Evolutionary conservation across 352 stramenopile genomes (phyloP), one percentile per base, ranked within the genome.

Genomic region (Aphanomyces invadans): DNA sequence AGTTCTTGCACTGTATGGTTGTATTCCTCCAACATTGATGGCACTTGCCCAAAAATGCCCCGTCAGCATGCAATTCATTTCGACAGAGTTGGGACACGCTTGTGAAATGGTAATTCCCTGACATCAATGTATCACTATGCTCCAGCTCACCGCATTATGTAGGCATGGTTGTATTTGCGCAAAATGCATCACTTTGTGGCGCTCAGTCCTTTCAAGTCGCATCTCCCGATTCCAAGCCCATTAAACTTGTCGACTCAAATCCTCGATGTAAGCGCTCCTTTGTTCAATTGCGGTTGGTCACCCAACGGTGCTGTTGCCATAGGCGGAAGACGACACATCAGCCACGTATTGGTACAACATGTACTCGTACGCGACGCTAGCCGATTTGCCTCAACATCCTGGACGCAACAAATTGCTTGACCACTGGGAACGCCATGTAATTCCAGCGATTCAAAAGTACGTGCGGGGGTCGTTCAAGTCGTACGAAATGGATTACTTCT

Each of bases 401-500:
- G 80, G 81, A 0, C 71, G 83, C 63, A 92, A 92, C 72, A 92
- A 92, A 61, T 71, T 92, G 54, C 65, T 92, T 36, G 83, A 92
- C 59, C 89, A 88, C 36, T 92, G 83, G 83, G 83, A 92, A 61
- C 88, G 88, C 61, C 86, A 92, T 53, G 83, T 92, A 31, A 92
- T 92, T 57, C 83, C 83, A 32, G 81, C 83, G 23, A 90, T 92
- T 53, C 79, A 92, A 60, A 83, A 79, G 26, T 92, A 92, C 44
- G 83, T 92, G 9, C 75, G 80, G 1, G 83, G 83, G 0, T 92
- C 83, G 15, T 92, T 92, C 64, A 92, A 92, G 68, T 88, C 76
- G 45, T 92, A 92, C 61, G 83, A 92, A 62, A 92, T 92, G 83
- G 81, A 92, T 36, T 92, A 92, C 38, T 92, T 92, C 54, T 92